A percentile compares a stretch with the other conserved stretches of the same genome.
Evolutionary conservation across 257 asterid species (phyloP).

Genomic region (Ajuga chamaepitys): DNA sequence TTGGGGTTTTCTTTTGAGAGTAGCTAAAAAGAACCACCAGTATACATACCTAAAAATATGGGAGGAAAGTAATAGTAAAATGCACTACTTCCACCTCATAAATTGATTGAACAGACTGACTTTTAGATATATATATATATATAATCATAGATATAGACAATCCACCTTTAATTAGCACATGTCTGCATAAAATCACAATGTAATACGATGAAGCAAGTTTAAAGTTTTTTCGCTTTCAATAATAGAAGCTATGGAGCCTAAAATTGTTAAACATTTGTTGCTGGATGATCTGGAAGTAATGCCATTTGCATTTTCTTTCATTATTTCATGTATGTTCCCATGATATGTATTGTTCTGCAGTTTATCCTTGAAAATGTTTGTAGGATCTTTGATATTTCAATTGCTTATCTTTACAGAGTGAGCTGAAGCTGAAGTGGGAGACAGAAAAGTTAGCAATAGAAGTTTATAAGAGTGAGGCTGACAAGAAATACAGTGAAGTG

Average conservation of each 20-base stretch:
- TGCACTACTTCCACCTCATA: not conserved
- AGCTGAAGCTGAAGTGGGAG: constrained; percentile 74
- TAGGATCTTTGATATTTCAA: not conserved
- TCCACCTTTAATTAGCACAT: not conserved
- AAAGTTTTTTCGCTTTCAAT: not conserved
- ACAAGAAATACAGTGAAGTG: constrained; percentile 60
- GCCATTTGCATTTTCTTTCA: not conserved
- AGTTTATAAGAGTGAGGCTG: constrained; percentile 64
- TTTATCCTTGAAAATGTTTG: not conserved
- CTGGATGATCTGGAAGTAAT: not conserved
- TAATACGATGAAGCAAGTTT: not conserved
- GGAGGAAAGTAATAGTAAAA: not conserved
- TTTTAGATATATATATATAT: no score
- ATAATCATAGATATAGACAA: not conserved
- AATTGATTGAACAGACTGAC: not conserved
- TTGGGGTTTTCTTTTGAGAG: not conserved
- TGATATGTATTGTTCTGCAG: not conserved
- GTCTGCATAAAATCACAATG: not conserved
- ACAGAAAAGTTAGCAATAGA: constrained; percentile 63
- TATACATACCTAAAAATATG: not conserved
- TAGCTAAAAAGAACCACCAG: not conserved
- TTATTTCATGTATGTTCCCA: not conserved
- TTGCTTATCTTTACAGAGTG: constrained; percentile 35
- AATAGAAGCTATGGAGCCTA: not conserved
- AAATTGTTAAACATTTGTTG: not conserved